Conservation (phyloP, 2,329 filamentous ascomycete species). For the Penicillium hesseltinei region DNA sequence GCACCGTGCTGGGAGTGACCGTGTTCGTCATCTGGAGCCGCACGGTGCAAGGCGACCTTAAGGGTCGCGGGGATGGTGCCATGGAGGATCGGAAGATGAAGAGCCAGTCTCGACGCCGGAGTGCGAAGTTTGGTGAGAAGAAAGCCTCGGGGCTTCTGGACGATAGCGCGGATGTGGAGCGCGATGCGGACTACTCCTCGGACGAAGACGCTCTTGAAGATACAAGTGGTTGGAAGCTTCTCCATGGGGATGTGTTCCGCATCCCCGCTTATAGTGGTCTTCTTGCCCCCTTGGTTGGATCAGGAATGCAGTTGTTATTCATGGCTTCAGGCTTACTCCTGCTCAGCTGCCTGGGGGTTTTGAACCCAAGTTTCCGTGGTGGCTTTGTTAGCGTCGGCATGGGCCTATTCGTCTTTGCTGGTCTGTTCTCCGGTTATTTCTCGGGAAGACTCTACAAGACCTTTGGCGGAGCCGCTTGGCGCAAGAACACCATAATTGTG, state of each 20-base stretch:
- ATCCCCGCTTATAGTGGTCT: constrained; percentile 68
- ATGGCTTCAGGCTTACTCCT: constrained; percentile 72
- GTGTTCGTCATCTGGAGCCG: constrained; percentile 78
- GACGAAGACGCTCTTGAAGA: constrained; percentile 77
- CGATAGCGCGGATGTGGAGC: constrained; percentile 53
- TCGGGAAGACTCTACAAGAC: constrained; percentile 80
- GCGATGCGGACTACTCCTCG: constrained; percentile 57
- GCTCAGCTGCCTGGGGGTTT: constrained; percentile 70
- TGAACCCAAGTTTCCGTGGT: constrained; percentile 87
- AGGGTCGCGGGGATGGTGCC: constrained; percentile 64
- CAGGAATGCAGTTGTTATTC: constrained; percentile 81
- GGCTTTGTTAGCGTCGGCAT: constrained; percentile 83
- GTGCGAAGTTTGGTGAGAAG: constrained; percentile 52
- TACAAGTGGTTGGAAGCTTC: constrained; percentile 80
- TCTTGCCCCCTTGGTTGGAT: constrained; percentile 77
- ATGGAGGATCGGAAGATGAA: constrained; percentile 67
- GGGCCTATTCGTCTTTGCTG: constrained; percentile 79
- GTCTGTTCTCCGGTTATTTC: constrained; percentile 83
- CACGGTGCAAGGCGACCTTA: constrained; percentile 76
- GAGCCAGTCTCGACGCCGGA: constrained; percentile 33
- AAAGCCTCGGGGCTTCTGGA: constrained; percentile 58
- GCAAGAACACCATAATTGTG: constrained; percentile 68
- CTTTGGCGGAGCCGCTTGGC: constrained; percentile 72
- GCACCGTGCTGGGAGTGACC: constrained; percentile 71
- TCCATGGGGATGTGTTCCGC: constrained; percentile 86